Evolutionary conservation across 2,329 filamentous ascomycete genomes (phyloP).

Genomic region (Aureobasidium subglaciale): DNA sequence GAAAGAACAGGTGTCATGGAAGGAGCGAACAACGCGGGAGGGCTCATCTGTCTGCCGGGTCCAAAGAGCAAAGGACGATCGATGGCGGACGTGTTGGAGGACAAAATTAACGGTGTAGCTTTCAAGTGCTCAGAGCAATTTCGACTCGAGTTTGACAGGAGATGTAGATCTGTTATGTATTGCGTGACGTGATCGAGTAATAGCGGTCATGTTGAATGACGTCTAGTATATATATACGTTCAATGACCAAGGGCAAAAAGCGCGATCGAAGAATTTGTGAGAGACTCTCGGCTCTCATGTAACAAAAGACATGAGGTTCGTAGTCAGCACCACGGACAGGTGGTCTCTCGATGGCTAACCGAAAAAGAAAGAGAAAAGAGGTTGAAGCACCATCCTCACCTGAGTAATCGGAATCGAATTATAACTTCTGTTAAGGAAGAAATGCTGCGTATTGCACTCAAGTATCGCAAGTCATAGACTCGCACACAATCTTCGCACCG

Average conservation of each 20-base stretch:
- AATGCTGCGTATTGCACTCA: constrained; percentile 95
- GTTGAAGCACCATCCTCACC: constrained; percentile 68
- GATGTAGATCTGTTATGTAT: background rate
- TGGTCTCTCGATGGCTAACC: constrained; percentile 25
- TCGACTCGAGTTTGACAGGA: background rate
- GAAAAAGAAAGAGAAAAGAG: constrained; percentile 41
- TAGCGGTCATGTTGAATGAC: background rate
- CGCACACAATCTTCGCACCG: constrained; percentile 88
- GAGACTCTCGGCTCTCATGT: constrained; percentile 9
- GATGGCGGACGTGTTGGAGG: too few species aligned
- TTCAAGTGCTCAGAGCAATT: too few species aligned
- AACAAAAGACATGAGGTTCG: constrained; percentile 1
- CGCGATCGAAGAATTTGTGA: background rate
- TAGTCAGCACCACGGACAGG: constrained; percentile 12
- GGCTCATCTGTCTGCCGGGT: too few species aligned
- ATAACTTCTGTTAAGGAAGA: constrained; percentile 46
- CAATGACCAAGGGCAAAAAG: background rate
- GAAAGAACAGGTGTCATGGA: too few species aligned
- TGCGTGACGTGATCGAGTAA: background rate
- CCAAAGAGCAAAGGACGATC: too few species aligned
- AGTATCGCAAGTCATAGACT: constrained; percentile 53
- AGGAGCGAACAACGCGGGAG: too few species aligned
- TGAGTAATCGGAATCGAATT: constrained; percentile 94
- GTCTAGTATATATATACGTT: background rate
- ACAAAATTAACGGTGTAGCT: too few species aligned